These are phyloP conservation scores for Panicum virgatum DNA, from an alignment of 202 grass and related monocot species.

Conservation along the genomic window DNA sequence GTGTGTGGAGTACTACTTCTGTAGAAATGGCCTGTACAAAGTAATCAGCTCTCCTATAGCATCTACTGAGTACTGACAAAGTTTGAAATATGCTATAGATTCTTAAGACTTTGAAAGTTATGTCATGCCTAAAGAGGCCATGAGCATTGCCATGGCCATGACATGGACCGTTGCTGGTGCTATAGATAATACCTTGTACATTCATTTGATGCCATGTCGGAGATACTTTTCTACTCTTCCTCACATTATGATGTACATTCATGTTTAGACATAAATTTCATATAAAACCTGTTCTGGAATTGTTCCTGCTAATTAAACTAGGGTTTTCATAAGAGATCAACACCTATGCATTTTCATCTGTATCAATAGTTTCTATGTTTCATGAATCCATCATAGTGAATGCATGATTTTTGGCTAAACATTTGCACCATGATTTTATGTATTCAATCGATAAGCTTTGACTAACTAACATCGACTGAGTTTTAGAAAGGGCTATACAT, in stretches of 20 bases:
- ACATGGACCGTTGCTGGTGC: background rate
- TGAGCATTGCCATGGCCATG: too few species aligned
- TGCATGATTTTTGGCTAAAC: background rate
- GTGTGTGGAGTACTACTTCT: background rate
- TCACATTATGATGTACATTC: background rate
- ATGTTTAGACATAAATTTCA: background rate
- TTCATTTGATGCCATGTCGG: background rate
- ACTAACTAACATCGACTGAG: background rate
- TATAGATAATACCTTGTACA: conserved; percentile 8
- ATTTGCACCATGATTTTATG: background rate
- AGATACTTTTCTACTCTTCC: background rate
- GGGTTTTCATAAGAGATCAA: background rate
- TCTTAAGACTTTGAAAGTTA: background rate
- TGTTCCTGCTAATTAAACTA: background rate
- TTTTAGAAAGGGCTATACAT: background rate
- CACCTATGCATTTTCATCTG: background rate
- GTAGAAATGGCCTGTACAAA: background rate
- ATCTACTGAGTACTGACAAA: background rate
- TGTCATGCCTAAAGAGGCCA: background rate
- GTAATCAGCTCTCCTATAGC: background rate
- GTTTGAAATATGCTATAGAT: background rate
- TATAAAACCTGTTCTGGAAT: background rate
- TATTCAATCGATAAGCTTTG: background rate
- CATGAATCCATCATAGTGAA: background rate
- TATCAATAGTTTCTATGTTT: background rate